Evolutionary conservation across 495 filamentous ascomycete genomes (phyloP), one percentile per base, ranked within the genome.

Genomic region (Hypomontagnella monticulosa): DNA sequence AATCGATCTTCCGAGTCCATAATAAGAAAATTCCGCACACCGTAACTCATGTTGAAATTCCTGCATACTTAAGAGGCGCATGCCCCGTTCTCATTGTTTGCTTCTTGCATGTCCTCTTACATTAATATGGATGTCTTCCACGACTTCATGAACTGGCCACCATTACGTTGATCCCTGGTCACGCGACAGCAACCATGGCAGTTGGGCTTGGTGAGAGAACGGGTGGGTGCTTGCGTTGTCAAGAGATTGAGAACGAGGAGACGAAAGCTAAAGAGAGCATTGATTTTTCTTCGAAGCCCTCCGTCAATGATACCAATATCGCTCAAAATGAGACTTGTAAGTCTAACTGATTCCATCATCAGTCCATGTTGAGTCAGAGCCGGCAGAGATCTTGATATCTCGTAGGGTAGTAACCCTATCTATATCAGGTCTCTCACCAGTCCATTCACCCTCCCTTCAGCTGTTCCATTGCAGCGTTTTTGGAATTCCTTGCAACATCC

Each of bases 181-280:
- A 38, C 54, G 23, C 1, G 23, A n/a, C 43, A 11, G 14, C 8
- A 47, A 66, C 18, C 34, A 73, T 73, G 71, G 69, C 71, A 9
- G 12, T 66, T 30, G 56, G 60, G 23, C 51, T 63, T 16, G 56
- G 27, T 18, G 59, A 57, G 33, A 60, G 36, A 10, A 37, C 27
- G 4, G 40, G 34, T n/a, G 56, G 56, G 34, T 73, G 71, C 46
- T 40, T 16, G 34, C 59, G 66, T 11, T 73, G 69, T 15, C 61
- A 63, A 32, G 65, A 66, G 49, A 71, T 70, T 12, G 66, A 72
- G 14, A 63, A 68, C 3, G 71, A 73, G 27, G 61, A 71, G 37
- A 18, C 23, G 1, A 64, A 69, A 32, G 61, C 41, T 27, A 66
- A 57, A 55, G 55, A 66, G 4, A 47, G 1, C 15, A 43, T 48